Base-by-base conservation (phyloP, 1,284 basidiomycete genomes). In the Ustilago lituana region DNA sequence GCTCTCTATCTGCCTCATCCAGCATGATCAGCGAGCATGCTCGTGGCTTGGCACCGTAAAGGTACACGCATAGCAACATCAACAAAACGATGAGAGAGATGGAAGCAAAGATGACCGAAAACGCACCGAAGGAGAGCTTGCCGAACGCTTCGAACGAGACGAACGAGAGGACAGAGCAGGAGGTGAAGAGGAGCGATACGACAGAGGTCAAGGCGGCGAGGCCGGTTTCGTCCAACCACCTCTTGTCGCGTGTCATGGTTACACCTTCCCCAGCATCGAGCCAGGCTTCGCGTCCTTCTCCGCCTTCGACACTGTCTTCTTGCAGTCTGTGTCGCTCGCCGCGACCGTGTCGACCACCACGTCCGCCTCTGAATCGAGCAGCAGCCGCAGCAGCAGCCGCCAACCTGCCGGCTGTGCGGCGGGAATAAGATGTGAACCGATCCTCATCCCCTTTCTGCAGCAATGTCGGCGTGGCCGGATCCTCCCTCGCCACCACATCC, bases 401-500 rank as follows among this genome's bases (percentile, higher is more conserved):
- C 17, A 56, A 29, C 4, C 57, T 32, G 3, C 39, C 59, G 5
- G 52, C 46, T 3, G 61, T 64, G 29, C 61, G 49, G 5, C 49
- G 48, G 22, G 63, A 58, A 20, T 49, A 59, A 6, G 58, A 63
- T 1, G 68, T 71, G 24, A 62, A 71, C 1, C 68, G 43, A 38
- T 71, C 68, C 6, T 51, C 53, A 14, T 62, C 49, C 26, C 48
- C 53, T n/a, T 56, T 23, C 38, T 57, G 57, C 5, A 57, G 32
- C 39, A 67, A 17, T 9, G 64, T 57, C 0, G 64, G 58, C 1
- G 66, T 56, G 19, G 56, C 41, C 0, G 37, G 33, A 9, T 73
- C 70, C 24, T 60, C 60, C 19, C 55, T 36, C 11, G 66, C 61
- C 24, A 69, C 51, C 22, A 73, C 70, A 20, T 69, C 65, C 1